Evolutionary conservation across 2,329 filamentous ascomycete species (phyloP).

Genomic region (Diplodia seriata): DNA sequence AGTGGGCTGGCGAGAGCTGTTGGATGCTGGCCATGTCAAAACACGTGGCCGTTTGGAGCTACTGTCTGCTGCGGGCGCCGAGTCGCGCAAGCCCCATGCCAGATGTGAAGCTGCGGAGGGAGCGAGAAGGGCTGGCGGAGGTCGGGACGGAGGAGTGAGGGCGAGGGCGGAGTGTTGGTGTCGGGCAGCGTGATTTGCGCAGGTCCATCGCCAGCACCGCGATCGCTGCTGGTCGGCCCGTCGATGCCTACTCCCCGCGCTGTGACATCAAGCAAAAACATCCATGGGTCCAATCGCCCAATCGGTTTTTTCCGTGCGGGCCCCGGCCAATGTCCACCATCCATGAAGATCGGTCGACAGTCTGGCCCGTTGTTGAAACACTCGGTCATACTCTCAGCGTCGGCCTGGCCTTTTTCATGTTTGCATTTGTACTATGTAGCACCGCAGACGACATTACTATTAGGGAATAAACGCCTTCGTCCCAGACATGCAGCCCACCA

Average conservation of each 20-base stretch:
- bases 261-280: conserved; percentile 10
- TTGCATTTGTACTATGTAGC: neutral
- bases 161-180: conserved; percentile 6
- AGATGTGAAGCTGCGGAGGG: neutral
- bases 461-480: neutral
- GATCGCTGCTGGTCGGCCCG: neutral
- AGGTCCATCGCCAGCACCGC: neutral
- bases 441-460: conserved; percentile 3
- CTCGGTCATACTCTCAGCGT: neutral
- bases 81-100: conserved; percentile 1
- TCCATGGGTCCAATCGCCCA: neutral
- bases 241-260: neutral
- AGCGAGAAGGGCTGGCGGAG: neutral
- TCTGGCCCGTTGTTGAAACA: neutral
- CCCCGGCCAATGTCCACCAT: too few relatives aligned
- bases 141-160: neutral
- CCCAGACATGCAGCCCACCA: conserved; percentile 13
- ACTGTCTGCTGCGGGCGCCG: conserved; percentile 1
- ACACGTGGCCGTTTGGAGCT: conserved; percentile 16
- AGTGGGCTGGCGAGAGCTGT: conserved; percentile 67
- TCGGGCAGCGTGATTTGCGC: conserved; percentile 1
- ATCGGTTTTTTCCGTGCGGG: neutral
- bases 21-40: conserved; percentile 16
- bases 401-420: neutral
- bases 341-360: too few relatives aligned